These are phyloP conservation scores for Ophiostoma sp. DNA, from an alignment of 2,329 filamentous ascomycete species.

Conservation along the genomic window DNA sequence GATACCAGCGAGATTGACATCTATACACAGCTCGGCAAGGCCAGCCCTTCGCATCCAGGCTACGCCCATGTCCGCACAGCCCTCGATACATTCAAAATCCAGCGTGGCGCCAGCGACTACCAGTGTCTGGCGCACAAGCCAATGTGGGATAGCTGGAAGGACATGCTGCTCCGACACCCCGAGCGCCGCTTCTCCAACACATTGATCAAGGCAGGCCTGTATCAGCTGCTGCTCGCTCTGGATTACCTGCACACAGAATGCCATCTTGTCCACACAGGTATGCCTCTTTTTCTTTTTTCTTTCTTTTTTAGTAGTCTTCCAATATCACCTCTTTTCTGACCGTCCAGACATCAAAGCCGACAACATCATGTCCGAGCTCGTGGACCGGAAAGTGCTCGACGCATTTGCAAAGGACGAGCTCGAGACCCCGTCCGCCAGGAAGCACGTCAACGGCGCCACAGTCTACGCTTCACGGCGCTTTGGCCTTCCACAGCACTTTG, in stretches of 20 bases:
- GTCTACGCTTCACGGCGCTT: not conserved
- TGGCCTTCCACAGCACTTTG: not conserved
- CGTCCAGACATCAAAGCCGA: slow-evolving; percentile 5
- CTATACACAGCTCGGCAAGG: not conserved
- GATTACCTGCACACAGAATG: not conserved
- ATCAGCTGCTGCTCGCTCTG: not conserved
- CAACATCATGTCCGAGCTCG: not conserved
- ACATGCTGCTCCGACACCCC: not conserved
- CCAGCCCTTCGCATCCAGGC: not conserved
- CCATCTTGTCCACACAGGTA: not conserved
- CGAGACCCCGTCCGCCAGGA: slow-evolving; percentile 3
- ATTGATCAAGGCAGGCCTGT: not conserved
- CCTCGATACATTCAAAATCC: not conserved
- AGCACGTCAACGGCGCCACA: not conserved
- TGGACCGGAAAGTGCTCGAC: not conserved
- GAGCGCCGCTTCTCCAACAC: not conserved
- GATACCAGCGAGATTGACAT: not conserved
- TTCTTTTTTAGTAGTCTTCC: too few relatives aligned
- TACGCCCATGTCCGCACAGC: not conserved
- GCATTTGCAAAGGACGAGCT: not conserved
- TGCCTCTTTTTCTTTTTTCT: not conserved
- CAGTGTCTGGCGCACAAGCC: not conserved
- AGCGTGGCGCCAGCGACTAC: not conserved
- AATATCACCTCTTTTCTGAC: not conserved
- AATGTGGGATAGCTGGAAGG: slow-evolving; percentile 5